phyloP scores from a whole-genome alignment of 1,139 yeast species.

The Yamadazyma trypodendri region DNA sequence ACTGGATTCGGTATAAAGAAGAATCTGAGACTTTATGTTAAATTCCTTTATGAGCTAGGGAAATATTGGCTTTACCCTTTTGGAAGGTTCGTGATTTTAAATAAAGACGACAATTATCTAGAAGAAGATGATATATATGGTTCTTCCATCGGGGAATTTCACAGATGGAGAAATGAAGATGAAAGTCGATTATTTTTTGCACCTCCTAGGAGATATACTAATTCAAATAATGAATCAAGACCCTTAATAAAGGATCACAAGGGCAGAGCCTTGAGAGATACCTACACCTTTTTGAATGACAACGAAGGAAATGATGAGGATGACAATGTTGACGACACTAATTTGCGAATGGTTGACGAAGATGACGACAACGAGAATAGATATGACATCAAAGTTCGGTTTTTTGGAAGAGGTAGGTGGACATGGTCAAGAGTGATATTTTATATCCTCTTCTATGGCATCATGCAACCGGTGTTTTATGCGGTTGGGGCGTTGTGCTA shows the following conservation, averaged over 20 bases:
- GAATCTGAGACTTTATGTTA: slow-evolving; percentile 54
- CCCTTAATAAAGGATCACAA: slow-evolving; percentile 46
- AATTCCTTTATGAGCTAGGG: slow-evolving; percentile 62
- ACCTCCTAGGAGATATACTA: slow-evolving; percentile 52
- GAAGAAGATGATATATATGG: slow-evolving; percentile 91
- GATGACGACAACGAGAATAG: slow-evolving; percentile 32
- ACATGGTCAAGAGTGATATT: slow-evolving; percentile 77
- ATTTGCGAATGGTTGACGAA: slow-evolving; percentile 11
- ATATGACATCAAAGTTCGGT: slow-evolving; percentile 51
- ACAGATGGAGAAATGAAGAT: slow-evolving; percentile 83
- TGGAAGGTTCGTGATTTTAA: slow-evolving; percentile 82
- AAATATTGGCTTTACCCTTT: slow-evolving; percentile 77
- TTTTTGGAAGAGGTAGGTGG: slow-evolving; percentile 95
- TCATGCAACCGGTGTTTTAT: slow-evolving; percentile 67
- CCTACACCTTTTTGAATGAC: slow-evolving; percentile 34
- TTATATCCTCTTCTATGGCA: slow-evolving; percentile 66
- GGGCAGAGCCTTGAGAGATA: slow-evolving; percentile 43
- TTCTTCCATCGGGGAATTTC: slow-evolving; percentile 77
- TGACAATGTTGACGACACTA: slow-evolving; percentile 20
- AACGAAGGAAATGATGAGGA: slow-evolving; percentile 13
- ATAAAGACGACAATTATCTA: slow-evolving; percentile 75
- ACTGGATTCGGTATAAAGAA: slow-evolving; percentile 47
- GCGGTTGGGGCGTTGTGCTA: slow-evolving; percentile 65
- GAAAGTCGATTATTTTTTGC: slow-evolving; percentile 72
- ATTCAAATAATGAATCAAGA: slow-evolving; percentile 29